Percentiles rank a stretch among this genome's conserved stretches.
Conservation (phyloP, 306 rosid genomes). For the Dalbergia cochinchinensis region DNA sequence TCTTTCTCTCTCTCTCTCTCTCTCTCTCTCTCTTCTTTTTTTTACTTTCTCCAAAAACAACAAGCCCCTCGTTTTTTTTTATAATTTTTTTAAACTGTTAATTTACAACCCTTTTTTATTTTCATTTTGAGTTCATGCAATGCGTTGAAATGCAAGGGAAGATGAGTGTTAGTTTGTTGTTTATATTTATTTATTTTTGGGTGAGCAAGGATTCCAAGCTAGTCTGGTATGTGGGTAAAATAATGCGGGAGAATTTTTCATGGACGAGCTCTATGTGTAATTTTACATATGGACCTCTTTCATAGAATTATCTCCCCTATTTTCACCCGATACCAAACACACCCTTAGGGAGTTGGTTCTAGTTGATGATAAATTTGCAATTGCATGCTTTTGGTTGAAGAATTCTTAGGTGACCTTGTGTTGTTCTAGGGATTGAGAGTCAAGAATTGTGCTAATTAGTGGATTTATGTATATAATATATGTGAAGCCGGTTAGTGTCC, state of each 20-base stretch:
- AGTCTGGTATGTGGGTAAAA: no score
- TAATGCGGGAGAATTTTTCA: no score
- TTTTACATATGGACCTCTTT: no score
- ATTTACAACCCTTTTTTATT: neutral
- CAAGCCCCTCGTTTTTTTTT: neutral
- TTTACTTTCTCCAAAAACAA: slow-evolving; percentile 18
- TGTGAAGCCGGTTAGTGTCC: neutral
- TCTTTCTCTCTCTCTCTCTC: neutral
- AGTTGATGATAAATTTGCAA: neutral
- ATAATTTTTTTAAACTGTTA: neutral
- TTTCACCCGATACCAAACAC: no score
- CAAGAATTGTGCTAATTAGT: neutral
- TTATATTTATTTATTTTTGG: neutral
- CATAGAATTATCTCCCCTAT: no score
- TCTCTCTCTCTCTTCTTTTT: neutral
- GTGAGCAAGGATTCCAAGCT: neutral
- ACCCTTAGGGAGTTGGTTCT: slow-evolving; percentile 3
- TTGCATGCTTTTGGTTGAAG: slow-evolving; percentile 32
- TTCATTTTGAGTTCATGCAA: neutral
- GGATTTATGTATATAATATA: neutral
- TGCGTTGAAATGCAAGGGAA: slow-evolving; percentile 16
- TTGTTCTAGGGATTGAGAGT: slow-evolving; percentile 7
- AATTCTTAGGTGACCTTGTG: neutral
- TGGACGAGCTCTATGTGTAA: no score
- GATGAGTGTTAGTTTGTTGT: neutral